Base-by-base conservation (phyloP, 1,284 basidiomycete species). In the Puccinia polysora region DNA sequence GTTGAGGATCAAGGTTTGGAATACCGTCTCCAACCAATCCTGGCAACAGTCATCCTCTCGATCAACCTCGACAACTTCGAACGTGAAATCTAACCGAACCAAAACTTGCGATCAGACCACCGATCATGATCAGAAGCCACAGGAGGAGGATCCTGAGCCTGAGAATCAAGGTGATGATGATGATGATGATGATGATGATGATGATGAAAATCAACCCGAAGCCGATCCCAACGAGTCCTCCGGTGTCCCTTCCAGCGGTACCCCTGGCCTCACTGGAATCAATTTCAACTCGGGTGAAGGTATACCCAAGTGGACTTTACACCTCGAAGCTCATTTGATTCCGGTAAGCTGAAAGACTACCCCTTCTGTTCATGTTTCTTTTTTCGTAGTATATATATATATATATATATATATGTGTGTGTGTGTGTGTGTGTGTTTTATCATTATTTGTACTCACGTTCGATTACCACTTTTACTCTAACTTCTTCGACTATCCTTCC, bases 251-350 rank as follows among this genome's bases (percentile, higher is more conserved):
- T 38, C 32, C 20, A 34, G 28, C 15, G 20, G 1, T 14, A 18
- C 32, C n/a, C n/a, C n/a, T n/a, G n/a, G n/a, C n/a, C n/a, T n/a
- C n/a, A n/a, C n/a, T n/a, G n/a, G n/a, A 8, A 45, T 40, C 36
- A 55, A 65, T 36, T 65, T 65, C 34, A 52, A 52, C 50, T 18
- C 47, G 2, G 49, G 64, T 32, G 40, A 58, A 36, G 68, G 47
- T 43, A 49, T 71, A 28, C 68, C 68, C n/a, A 62, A 62, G 52
- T 71, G 68, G 68, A 62, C 68, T 18, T 55, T 71, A 53, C 68
- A 71, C 36, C 49, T 71, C 36, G 58, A 71, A 63, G 68, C 34
- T 2, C 40, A 43, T 49, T 38, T 71, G 1, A 52, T 71, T 7
- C 47, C 52, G 0, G 68, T 71, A 14, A 63, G 56, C n/a, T n/a